These are phyloP conservation scores for Penicillium expansum DNA, from an alignment of 2,329 filamentous ascomycete genomes.

Conservation along the genomic window DNA sequence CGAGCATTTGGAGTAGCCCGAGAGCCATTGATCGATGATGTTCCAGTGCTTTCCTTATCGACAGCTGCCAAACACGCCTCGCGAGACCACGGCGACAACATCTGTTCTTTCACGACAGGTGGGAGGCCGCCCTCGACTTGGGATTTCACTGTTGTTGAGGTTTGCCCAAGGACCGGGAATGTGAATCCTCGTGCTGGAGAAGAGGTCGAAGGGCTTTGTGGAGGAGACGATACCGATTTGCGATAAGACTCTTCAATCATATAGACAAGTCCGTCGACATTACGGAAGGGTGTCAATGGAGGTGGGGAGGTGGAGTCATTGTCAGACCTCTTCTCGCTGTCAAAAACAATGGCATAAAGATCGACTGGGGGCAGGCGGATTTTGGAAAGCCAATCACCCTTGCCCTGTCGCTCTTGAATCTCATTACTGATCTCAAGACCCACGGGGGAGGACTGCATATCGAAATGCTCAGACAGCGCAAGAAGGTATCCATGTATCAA, in stretches of 20 bases:
- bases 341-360: conserved; percentile 60
- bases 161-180: conserved; percentile 59
- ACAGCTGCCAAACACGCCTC: conserved; percentile 68
- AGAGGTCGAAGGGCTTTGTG: conserved; percentile 67
- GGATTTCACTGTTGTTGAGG: conserved; percentile 33
- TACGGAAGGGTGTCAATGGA: conserved; percentile 69
- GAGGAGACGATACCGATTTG: conserved; percentile 59
- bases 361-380: conserved; percentile 68
- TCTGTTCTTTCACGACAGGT: conserved; percentile 65
- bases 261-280: conserved; percentile 68
- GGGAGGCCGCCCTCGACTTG: conserved; percentile 59
- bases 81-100: conserved; percentile 76
- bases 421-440: conserved; percentile 73
- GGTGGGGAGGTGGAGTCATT: conserved; percentile 47
- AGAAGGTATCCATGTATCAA: conserved; percentile 88
- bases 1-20: conserved; percentile 52
- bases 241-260: conserved; percentile 71
- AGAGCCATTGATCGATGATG: conserved; percentile 74
- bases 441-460: conserved; percentile 67
- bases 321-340: conserved; percentile 38
- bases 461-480: conserved; percentile 72
- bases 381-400: conserved; percentile 74
- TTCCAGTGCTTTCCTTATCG: conserved; percentile 64
- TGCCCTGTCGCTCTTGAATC: conserved; percentile 68
- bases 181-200: conserved; percentile 66